Evolutionary conservation across 768 basidiomycete species (phyloP).

Genomic region (Holtermannia corniformis): DNA sequence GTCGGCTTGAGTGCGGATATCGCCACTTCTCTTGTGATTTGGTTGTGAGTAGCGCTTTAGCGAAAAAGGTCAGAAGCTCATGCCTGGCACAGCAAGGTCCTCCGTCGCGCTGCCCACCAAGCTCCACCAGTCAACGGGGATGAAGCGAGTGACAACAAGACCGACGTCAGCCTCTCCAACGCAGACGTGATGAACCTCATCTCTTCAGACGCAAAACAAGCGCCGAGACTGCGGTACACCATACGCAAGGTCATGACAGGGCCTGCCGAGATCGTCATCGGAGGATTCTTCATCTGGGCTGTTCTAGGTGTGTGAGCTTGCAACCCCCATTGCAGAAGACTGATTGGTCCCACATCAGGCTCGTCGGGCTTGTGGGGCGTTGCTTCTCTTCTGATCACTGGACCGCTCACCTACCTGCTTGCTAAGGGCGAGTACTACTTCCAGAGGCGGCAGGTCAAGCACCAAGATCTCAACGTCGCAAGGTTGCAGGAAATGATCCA

Average conservation of each 20-base stretch:
- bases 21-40: constrained; percentile 17
- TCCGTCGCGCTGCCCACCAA: constrained; percentile 4
- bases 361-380: constrained; percentile 26
- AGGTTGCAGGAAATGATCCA: constrained; percentile 31
- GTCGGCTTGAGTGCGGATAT: constrained; percentile 10
- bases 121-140: neutral
- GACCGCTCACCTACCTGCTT: constrained; percentile 20
- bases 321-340: neutral
- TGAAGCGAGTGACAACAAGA: constrained; percentile 1
- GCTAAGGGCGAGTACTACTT: constrained; percentile 24
- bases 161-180: constrained; percentile 7
- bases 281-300: constrained; percentile 22
- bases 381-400: constrained; percentile 17
- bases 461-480: constrained; percentile 18
- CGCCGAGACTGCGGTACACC: constrained; percentile 12
- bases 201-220: constrained; percentile 10
- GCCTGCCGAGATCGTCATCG: constrained; percentile 15
- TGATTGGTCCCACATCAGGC: constrained; percentile 7
- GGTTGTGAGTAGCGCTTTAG: constrained; percentile 21
- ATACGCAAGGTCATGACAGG: constrained; percentile 5
- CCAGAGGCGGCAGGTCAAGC: constrained; percentile 11
- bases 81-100: too few relatives aligned
- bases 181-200: constrained; percentile 32
- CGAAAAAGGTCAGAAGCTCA: constrained; percentile 19
- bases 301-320: constrained; percentile 17